phyloP scores from a whole-genome alignment of 2,329 filamentous ascomycete species.

The Shiraia sp. region DNA sequence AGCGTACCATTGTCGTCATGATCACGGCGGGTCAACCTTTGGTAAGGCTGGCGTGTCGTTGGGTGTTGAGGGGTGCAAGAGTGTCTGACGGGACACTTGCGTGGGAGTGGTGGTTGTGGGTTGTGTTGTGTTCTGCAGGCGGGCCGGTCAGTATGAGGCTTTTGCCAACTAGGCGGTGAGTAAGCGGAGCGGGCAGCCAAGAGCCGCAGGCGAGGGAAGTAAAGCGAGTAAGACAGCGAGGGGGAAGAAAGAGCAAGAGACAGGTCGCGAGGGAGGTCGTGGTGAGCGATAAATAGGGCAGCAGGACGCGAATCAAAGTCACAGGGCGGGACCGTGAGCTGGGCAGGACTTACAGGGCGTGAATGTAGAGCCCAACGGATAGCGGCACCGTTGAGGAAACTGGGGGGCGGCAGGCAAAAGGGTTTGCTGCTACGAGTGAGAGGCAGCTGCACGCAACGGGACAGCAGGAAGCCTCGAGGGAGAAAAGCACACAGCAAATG shows the following conservation, averaged over 20 bases:
- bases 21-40: slow-evolving; percentile 41
- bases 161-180: slow-evolving; percentile 50
- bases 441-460: slow-evolving; percentile 36
- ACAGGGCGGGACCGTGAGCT: slow-evolving; percentile 31
- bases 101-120: slow-evolving; percentile 26
- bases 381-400: slow-evolving; percentile 27
- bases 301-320: slow-evolving; percentile 14
- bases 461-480: slow-evolving; percentile 30
- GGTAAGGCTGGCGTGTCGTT: slow-evolving; percentile 37
- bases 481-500: slow-evolving; percentile 27
- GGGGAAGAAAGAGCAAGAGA: slow-evolving; percentile 10
- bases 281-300: slow-evolving; percentile 18
- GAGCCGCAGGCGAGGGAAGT: slow-evolving; percentile 21
- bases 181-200: slow-evolving; percentile 41
- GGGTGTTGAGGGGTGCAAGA: slow-evolving; percentile 20
- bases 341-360: slow-evolving; percentile 45
- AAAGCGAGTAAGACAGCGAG: slow-evolving; percentile 20
- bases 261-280: slow-evolving; percentile 15
- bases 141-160: slow-evolving; percentile 46
- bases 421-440: slow-evolving; percentile 19
- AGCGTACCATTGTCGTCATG: slow-evolving; percentile 67
- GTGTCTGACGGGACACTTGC: slow-evolving; percentile 21
- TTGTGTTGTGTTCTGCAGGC: slow-evolving; percentile 43
- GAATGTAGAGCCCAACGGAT: slow-evolving; percentile 42
- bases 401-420: slow-evolving; percentile 15